These are phyloP conservation scores for Prunus armeniaca DNA, from an alignment of 306 rosid genomes.

Conservation along the genomic window DNA sequence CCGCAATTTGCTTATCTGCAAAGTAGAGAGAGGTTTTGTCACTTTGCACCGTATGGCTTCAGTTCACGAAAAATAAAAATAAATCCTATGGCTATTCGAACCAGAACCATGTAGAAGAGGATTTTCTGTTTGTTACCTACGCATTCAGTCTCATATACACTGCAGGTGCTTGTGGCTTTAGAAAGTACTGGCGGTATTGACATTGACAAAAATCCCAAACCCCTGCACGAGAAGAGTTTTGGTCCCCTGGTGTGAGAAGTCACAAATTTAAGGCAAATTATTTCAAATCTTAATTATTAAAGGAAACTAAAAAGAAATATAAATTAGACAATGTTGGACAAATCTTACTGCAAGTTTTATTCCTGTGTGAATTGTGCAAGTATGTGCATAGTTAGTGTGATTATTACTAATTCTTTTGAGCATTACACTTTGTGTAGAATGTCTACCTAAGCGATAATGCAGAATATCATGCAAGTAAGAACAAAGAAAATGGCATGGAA, in stretches of 20 bases:
- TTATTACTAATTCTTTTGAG: background rate
- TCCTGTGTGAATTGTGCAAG: too few relatives aligned
- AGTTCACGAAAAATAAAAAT: background rate
- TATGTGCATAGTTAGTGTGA: background rate
- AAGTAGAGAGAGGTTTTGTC: background rate
- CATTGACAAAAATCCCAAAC: background rate
- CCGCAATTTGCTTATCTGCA: background rate
- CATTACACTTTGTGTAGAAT: too few relatives aligned
- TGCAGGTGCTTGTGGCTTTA: background rate
- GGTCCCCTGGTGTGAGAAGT: background rate
- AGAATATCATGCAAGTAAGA: background rate
- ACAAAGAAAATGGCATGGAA: background rate
- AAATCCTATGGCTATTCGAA: too few relatives aligned
- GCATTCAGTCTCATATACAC: background rate
- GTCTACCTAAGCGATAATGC: background rate
- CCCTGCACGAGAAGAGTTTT: background rate
- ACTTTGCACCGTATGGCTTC: background rate
- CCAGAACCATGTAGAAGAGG: background rate
- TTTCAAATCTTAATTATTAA: background rate
- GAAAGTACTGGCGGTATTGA: background rate
- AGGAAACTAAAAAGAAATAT: background rate
- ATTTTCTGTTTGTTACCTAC: background rate
- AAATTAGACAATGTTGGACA: background rate
- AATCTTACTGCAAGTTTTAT: too few relatives aligned
- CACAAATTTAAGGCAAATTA: background rate